Percentiles rank a stretch among this genome's conserved stretches.
Evolutionary conservation across 352 stramenopile species (phyloP).

Genomic region (Globisporangium rhizosaccharum): DNA sequence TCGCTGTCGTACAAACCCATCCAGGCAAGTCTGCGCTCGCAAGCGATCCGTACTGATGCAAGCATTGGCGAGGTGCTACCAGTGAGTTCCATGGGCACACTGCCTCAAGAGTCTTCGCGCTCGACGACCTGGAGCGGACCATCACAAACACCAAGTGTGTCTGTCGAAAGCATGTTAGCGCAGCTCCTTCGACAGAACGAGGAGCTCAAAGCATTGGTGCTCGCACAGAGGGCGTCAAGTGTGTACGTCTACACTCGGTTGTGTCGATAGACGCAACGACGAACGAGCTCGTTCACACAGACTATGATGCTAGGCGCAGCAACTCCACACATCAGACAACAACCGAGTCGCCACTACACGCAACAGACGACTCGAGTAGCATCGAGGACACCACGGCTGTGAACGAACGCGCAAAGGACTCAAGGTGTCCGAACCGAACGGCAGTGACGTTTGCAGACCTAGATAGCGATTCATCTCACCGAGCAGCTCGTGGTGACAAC

Average conservation of each 20-base stretch:
- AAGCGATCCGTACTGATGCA: background rate
- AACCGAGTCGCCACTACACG: too few relatives aligned
- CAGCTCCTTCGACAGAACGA: constrained; percentile 25
- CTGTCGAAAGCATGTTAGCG: constrained; percentile 11
- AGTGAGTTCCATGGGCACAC: background rate
- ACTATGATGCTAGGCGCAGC: too few relatives aligned
- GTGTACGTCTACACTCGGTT: constrained; percentile 4
- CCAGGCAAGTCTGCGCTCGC: background rate
- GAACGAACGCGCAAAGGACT: background rate
- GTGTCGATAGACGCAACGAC: background rate
- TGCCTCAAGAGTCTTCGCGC: background rate
- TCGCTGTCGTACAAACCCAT: background rate
- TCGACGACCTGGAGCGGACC: background rate
- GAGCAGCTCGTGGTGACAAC: too few relatives aligned
- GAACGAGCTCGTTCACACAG: too few relatives aligned
- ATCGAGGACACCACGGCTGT: background rate
- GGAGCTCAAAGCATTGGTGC: constrained; percentile 17
- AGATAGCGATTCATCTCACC: background rate
- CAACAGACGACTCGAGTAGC: background rate
- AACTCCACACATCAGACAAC: too few relatives aligned
- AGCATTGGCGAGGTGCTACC: background rate
- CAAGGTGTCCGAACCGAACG: background rate
- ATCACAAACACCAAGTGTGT: background rate
- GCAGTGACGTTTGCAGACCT: background rate
- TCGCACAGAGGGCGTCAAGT: constrained; percentile 1